phyloP scores from a whole-genome alignment of 768 basidiomycete genomes.

The Suillus lakei region DNA sequence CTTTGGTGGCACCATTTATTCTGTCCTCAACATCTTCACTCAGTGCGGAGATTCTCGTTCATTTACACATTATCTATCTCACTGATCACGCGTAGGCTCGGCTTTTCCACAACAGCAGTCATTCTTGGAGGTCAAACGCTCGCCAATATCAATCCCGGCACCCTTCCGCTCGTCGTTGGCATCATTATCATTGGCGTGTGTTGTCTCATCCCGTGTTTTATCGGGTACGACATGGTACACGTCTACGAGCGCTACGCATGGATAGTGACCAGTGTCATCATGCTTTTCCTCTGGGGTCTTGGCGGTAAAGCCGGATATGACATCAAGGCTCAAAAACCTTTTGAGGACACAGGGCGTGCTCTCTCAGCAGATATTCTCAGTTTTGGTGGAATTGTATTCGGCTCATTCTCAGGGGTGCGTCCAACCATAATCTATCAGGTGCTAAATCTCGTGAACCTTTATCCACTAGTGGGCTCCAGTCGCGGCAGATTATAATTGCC shows the following conservation, averaged over 20 bases:
- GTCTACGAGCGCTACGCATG: conserved; percentile 61
- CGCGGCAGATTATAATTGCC: conserved; percentile 60
- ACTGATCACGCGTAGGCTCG: conserved; percentile 36
- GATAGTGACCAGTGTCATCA: conserved; percentile 50
- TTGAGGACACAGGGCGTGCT: conserved; percentile 48
- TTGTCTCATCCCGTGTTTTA: conserved; percentile 49
- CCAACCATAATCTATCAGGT: neutral
- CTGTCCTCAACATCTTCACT: conserved; percentile 57
- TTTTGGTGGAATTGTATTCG: conserved; percentile 59
- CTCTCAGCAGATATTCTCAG: conserved; percentile 46
- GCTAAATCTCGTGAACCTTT: neutral
- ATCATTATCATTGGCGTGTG: conserved; percentile 51
- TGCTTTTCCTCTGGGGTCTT: conserved; percentile 56
- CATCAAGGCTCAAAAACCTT: conserved; percentile 43
- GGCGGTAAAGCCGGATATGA: conserved; percentile 53
- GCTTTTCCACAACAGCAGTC: conserved; percentile 52
- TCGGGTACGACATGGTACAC: conserved; percentile 52
- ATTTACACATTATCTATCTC: neutral
- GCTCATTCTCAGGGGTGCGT: conserved; percentile 46
- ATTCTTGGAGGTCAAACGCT: conserved; percentile 60
- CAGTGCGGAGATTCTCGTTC: conserved; percentile 31
- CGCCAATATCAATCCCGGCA: conserved; percentile 48
- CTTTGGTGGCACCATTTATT: conserved; percentile 52
- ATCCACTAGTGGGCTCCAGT: conserved; percentile 48
- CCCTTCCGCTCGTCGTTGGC: conserved; percentile 51